These are phyloP conservation scores for Aspergillus affinis DNA, from an alignment of 495 filamentous ascomycete species.

Conservation along the genomic window DNA sequence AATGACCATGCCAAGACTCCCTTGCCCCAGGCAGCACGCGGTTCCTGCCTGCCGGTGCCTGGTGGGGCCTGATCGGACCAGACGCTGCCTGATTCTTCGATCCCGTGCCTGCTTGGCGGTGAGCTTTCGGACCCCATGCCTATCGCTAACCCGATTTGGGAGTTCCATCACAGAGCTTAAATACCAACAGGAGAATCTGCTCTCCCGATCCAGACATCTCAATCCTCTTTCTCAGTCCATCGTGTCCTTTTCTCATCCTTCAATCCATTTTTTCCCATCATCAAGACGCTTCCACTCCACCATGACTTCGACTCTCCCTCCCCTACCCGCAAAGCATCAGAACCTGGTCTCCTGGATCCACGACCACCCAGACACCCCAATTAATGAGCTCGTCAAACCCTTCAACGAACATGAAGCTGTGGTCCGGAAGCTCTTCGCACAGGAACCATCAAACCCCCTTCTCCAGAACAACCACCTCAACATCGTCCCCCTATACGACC, in stretches of 20 bases:
- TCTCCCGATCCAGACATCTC: not conserved
- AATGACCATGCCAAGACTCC: too few relatives aligned
- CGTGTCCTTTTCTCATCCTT: too few relatives aligned
- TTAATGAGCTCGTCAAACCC: slow-evolving; percentile 61
- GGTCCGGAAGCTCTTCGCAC: slow-evolving; percentile 69
- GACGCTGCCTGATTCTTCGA: not conserved
- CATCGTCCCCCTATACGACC: slow-evolving; percentile 66
- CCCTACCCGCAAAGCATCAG: slow-evolving; percentile 39
- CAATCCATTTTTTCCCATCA: too few relatives aligned
- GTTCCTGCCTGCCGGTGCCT: too few relatives aligned
- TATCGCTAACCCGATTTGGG: not conserved
- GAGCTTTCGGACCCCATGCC: not conserved
- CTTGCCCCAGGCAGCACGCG: too few relatives aligned
- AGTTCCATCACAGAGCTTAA: not conserved
- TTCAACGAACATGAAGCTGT: slow-evolving; percentile 68
- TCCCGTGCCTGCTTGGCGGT: slow-evolving; percentile 1
- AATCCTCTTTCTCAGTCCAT: not conserved
- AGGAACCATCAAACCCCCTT: slow-evolving; percentile 58
- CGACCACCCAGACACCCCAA: slow-evolving; percentile 50
- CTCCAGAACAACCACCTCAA: slow-evolving; percentile 64
- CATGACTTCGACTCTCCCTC: slow-evolving; percentile 25
- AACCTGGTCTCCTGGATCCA: slow-evolving; percentile 46
- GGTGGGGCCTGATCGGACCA: not conserved
- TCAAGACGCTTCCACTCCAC: too few relatives aligned
- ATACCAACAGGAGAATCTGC: not conserved